Evolutionary conservation across 1,284 basidiomycete species (phyloP).

Genomic region (Ceratobasidium sp.): DNA sequence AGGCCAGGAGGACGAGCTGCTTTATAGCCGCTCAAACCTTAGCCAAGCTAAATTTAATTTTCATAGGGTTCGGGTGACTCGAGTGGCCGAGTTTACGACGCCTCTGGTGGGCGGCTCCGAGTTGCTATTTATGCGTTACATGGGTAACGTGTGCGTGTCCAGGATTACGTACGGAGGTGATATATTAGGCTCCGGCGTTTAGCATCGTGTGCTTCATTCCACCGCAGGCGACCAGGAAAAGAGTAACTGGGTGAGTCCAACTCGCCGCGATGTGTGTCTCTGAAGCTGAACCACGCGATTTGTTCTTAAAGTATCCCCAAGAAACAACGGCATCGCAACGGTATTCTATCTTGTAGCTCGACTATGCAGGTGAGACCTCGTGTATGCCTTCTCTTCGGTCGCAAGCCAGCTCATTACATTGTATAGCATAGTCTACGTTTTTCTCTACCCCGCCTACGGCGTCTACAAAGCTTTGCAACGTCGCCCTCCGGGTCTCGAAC

Average conservation of each 20-base stretch:
- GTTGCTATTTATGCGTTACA: not conserved
- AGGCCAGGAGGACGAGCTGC: not conserved
- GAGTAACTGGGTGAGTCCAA: not conserved
- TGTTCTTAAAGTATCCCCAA: not conserved
- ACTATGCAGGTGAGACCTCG: constrained; percentile 17
- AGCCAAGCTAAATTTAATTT: not conserved
- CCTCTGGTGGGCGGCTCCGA: constrained; percentile 7
- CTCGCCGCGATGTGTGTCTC: not conserved
- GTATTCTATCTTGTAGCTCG: constrained; percentile 22
- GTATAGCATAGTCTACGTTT: constrained; percentile 49
- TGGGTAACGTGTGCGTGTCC: constrained; percentile 19
- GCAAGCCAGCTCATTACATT: constrained; percentile 5
- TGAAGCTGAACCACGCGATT: not conserved
- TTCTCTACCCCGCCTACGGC: constrained; percentile 61
- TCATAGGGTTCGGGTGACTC: not conserved
- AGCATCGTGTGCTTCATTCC: constrained; percentile 37
- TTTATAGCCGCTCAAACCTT: not conserved
- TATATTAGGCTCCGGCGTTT: constrained; percentile 39
- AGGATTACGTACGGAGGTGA: constrained; percentile 7
- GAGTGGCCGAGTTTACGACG: constrained; percentile 22
- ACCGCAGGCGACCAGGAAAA: constrained; percentile 41
- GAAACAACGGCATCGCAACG: not conserved
- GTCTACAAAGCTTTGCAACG: constrained; percentile 66
- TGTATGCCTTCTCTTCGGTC: not conserved
- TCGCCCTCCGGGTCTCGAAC: constrained; percentile 58